Percentiles rank a stretch among this genome's conserved stretches.
These are phyloP conservation scores for Yamadazyma paraphyllophila DNA, from an alignment of 805 yeast species.

Conservation along the genomic window DNA sequence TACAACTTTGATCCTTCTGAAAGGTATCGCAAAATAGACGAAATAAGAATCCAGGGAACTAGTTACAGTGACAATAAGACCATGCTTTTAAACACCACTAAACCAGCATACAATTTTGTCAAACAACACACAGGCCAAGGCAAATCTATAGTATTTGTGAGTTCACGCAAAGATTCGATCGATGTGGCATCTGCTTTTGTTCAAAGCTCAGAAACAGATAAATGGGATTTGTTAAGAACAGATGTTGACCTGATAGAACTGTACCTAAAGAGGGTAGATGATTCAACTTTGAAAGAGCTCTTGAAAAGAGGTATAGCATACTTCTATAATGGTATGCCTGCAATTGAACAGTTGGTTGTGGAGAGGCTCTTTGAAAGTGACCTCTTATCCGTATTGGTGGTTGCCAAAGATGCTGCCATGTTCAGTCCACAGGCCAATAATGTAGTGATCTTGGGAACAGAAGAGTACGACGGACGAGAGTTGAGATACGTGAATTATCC, in stretches of 20 bases:
- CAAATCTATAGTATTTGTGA: conserved; percentile 10
- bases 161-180: conserved; percentile 4
- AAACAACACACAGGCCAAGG: conserved; percentile 18
- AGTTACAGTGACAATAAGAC: conserved; percentile 38
- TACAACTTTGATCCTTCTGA: conserved; percentile 71
- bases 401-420: conserved; percentile 54
- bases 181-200: conserved; percentile 6
- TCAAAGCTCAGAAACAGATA: conserved; percentile 50
- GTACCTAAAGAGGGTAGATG: conserved; percentile 45
- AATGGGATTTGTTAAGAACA: conserved; percentile 37
- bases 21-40: conserved; percentile 53
- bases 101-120: conserved; percentile 47
- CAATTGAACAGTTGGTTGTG: conserved; percentile 53
- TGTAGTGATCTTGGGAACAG: conserved; percentile 71
- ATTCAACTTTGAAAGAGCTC: conserved; percentile 42
- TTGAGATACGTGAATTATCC: conserved; percentile 69
- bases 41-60: conserved; percentile 53
- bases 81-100: conserved; percentile 46
- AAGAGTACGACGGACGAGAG: conserved; percentile 67
- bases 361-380: conserved; percentile 51
- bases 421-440: conserved; percentile 50
- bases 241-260: conserved; percentile 35
- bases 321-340: conserved; percentile 55
- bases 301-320: conserved; percentile 64
- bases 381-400: conserved; percentile 55